phyloP scores from a whole-genome alignment of 2,329 filamentous ascomycete species.

The Arthroderma sp. region DNA sequence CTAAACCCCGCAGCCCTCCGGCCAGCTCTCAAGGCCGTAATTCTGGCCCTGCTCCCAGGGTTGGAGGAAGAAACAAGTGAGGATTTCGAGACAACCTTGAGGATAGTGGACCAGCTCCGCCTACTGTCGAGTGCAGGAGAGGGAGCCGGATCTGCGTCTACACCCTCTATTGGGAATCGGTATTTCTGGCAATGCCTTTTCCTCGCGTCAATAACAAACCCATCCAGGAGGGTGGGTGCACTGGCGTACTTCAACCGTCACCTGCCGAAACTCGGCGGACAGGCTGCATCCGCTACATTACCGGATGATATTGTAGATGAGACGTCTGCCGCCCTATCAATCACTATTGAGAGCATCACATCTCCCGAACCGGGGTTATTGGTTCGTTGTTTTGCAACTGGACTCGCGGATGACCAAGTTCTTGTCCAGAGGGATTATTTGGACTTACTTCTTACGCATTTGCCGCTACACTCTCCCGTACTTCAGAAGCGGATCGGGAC shows the following conservation, averaged over 20 bases:
- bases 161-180: conserved; percentile 48
- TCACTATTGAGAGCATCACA: conserved; percentile 35
- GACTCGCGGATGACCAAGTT: conserved; percentile 72
- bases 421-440: conserved; percentile 90
- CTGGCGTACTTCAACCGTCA: conserved; percentile 72
- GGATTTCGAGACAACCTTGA: conserved; percentile 81
- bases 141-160: conserved; percentile 21
- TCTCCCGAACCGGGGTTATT: conserved; percentile 81
- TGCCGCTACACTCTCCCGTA: conserved; percentile 72
- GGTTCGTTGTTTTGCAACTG: conserved; percentile 81
- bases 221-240: conserved; percentile 70
- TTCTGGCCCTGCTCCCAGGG: conserved; percentile 78
- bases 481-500: conserved; percentile 61
- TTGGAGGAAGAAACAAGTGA: conserved; percentile 94
- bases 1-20: conserved; percentile 59
- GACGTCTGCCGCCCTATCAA: conserved; percentile 16
- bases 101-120: conserved; percentile 66
- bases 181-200: conserved; percentile 99
- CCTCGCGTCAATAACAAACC: conserved; percentile 78
- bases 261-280: conserved; percentile 55
- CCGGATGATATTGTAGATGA: conserved; percentile 16
- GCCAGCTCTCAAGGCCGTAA: conserved; percentile 78
- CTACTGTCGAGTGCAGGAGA: conserved; percentile 31
- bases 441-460: conserved; percentile 77
- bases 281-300: conserved; percentile 20